These are phyloP conservation scores for Lentinula detonsa DNA, from an alignment of 768 basidiomycete genomes.

Conservation along the genomic window DNA sequence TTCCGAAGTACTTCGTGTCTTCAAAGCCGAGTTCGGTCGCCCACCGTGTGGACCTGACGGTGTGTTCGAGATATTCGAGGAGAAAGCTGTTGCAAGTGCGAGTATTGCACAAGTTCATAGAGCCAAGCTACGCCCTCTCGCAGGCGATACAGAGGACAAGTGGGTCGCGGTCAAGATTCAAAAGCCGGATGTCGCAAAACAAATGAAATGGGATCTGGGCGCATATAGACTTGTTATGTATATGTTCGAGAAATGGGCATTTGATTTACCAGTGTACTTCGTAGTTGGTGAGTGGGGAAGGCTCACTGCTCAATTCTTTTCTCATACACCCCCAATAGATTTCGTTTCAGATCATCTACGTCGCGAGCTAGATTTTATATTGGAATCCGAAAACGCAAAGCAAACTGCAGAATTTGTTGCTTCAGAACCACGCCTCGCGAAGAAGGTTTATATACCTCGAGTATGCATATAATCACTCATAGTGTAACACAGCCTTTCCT, in stretches of 20 bases:
- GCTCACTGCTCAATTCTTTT: neutral
- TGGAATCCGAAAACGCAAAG: constrained; percentile 74
- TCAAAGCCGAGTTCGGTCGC: constrained; percentile 61
- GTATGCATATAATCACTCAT: constrained; percentile 14
- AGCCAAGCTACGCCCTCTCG: constrained; percentile 47
- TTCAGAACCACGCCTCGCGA: constrained; percentile 61
- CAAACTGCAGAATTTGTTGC: constrained; percentile 65
- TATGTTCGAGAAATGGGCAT: constrained; percentile 73
- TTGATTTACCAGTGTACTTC: constrained; percentile 83
- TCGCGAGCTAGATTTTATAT: constrained; percentile 74
- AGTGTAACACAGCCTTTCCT: neutral
- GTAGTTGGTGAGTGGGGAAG: constrained; percentile 51
- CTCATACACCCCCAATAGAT: constrained; percentile 30
- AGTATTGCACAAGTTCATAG: constrained; percentile 91
- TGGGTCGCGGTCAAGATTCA: constrained; percentile 94
- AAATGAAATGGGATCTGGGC: constrained; percentile 81
- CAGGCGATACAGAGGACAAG: constrained; percentile 35
- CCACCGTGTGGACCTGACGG: constrained; percentile 63
- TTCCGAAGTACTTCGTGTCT: constrained; percentile 58
- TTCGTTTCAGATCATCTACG: constrained; percentile 79
- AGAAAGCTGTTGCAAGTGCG: constrained; percentile 75
- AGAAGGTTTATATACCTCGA: constrained; percentile 73
- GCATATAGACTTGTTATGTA: constrained; percentile 71
- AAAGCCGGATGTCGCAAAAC: constrained; percentile 81
- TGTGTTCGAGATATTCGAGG: constrained; percentile 75